Evolutionary conservation across 2,329 filamentous ascomycete genomes (phyloP), one percentile per base, ranked within the genome.

Genomic region (Cryphonectria parasitica): DNA sequence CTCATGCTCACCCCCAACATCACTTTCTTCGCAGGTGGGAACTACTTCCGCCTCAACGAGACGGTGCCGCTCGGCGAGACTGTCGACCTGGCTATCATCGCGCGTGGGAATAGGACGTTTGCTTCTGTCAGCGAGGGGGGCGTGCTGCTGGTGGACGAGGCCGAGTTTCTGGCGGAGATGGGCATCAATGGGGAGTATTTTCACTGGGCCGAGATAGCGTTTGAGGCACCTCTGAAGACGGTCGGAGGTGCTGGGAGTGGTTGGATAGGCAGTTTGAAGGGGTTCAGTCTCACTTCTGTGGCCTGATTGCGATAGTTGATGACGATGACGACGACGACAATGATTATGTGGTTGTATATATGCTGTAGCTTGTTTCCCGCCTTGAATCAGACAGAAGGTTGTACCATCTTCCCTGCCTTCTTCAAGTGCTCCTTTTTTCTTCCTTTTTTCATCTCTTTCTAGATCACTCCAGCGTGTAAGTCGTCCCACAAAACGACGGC

Each of bases 401-500:
- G 41, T 1, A 43, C 15, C 15, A 43, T 43, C 1, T 4, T 1
- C 13, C 15, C 15, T 41, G 13, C 5, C 6, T 49, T 49, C 43
- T 22, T 19, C 45, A 49, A 49, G 19, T 6, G 41, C 13, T 43
- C 11, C 22, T 19, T 22, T n/a, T 17, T 15, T 19, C 11, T 17
- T 31, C 11, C 22, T 19, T 22, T n/a, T 17, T 15, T 19, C 11
- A n/a, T n/a, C 7, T 31, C 13, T 28, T 17, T 7, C 25, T 25
- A 6, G 39, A 39, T 54, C 22, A 70, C 25, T 13, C 36, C 5
- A 74, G 56, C 60, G 68, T 72, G 45, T 78, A 80, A 63, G 75
- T 84, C 28, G 82, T 82, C 3, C 86, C 86, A 19, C 86, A 85
- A 17, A 85, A 85, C 31, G 82, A 83, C 39, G 86, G 86, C 10